Conservation (phyloP, 176 grass and related monocot genomes). For the Areca catechu region DNA sequence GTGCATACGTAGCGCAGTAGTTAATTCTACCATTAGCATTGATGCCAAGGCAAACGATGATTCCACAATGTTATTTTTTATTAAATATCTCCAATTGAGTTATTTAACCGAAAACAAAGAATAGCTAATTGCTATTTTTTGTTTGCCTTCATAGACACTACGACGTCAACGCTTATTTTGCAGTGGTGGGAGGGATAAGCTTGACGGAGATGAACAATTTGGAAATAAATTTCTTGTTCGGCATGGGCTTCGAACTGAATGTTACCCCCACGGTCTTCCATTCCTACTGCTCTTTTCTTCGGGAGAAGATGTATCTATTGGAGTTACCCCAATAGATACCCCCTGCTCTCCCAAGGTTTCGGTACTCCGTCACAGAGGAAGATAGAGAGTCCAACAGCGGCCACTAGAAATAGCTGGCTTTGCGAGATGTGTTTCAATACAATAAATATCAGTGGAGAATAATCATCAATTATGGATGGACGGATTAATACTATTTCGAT, state of each 20-base stretch:
- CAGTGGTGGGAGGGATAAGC: too few species aligned
- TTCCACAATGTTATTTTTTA: too few species aligned
- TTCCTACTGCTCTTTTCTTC: slow-evolving; percentile 36
- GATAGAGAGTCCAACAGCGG: slow-evolving; percentile 23
- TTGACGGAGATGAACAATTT: too few species aligned
- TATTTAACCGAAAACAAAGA: slow-evolving; percentile 22
- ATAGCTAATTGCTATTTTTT: background rate
- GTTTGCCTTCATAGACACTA: slow-evolving; percentile 15
- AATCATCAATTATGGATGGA: background rate
- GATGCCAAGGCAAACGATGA: too few species aligned
- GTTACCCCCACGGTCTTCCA: slow-evolving; percentile 37
- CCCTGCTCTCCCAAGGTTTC: slow-evolving; percentile 13
- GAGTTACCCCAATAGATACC: too few species aligned
- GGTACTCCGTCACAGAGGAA: slow-evolving; percentile 41
- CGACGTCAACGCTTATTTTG: too few species aligned
- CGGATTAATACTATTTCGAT: background rate
- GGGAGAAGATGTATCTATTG: too few species aligned
- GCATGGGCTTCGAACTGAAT: slow-evolving; percentile 31
- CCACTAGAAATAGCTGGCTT: slow-evolving; percentile 29
- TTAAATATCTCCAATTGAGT: too few species aligned
- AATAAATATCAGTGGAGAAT: background rate
- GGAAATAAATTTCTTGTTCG: slow-evolving; percentile 45
- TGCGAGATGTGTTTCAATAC: slow-evolving; percentile 16
- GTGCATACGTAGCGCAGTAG: too few species aligned
- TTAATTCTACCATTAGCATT: too few species aligned